Evolutionary conservation across 768 basidiomycete species (phyloP).

Genomic region (Trametes coccinea): DNA sequence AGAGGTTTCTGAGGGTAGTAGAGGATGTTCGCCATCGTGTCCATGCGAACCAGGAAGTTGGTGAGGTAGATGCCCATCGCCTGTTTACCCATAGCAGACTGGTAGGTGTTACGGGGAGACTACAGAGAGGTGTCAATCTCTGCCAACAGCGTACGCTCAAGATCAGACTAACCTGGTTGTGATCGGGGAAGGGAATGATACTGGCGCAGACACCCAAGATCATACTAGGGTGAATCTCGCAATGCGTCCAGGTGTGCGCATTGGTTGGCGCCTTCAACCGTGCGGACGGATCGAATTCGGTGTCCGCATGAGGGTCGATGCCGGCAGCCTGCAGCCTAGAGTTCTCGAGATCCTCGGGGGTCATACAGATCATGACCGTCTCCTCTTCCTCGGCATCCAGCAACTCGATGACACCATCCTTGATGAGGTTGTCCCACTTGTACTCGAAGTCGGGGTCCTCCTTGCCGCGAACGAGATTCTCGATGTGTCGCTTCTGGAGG

Average conservation of each 20-base stretch:
- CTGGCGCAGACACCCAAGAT: slow-evolving; percentile 97
- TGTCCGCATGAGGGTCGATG: slow-evolving; percentile 57
- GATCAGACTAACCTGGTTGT: slow-evolving; percentile 81
- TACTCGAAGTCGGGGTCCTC: slow-evolving; percentile 57
- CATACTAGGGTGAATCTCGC: slow-evolving; percentile 99
- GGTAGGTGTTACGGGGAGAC: slow-evolving; percentile 99
- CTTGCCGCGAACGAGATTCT: slow-evolving; percentile 59
- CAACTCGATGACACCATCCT: slow-evolving; percentile 87
- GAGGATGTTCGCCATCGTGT: slow-evolving; percentile 99
- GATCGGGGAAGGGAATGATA: slow-evolving; percentile 99
- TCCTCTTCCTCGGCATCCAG: slow-evolving; percentile 99
- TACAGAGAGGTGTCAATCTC: slow-evolving; percentile 33
- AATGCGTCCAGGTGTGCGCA: slow-evolving; percentile 96
- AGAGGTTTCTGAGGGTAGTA: slow-evolving; percentile 99
- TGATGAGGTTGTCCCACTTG: slow-evolving; percentile 84
- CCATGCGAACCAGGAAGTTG: slow-evolving; percentile 98
- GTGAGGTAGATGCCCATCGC: slow-evolving; percentile 99
- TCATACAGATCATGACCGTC: slow-evolving; percentile 99
- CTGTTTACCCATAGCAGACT: slow-evolving; percentile 99
- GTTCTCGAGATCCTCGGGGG: slow-evolving; percentile 90
- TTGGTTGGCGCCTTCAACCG: slow-evolving; percentile 83
- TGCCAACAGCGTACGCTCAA: not conserved
- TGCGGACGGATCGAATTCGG: slow-evolving; percentile 82
- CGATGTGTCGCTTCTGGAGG: slow-evolving; percentile 82
- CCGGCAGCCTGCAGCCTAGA: slow-evolving; percentile 68